These are phyloP conservation scores for Penicillium ucsense DNA, from an alignment of 495 filamentous ascomycete species.

Conservation along the genomic window DNA sequence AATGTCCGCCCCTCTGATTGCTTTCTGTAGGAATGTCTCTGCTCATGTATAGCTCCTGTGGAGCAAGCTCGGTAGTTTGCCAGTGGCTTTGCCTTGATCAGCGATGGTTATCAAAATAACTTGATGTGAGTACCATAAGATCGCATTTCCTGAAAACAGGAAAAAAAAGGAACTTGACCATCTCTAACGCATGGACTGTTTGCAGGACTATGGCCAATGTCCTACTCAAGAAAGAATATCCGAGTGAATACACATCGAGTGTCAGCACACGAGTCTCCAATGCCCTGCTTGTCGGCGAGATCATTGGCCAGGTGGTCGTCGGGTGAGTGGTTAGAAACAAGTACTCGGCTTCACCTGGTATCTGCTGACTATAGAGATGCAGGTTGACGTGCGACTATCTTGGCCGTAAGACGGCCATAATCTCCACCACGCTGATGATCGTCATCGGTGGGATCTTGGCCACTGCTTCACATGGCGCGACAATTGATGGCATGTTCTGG, in stretches of 20 bases:
- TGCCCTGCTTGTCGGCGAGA: constrained; percentile 42
- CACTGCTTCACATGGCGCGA: constrained; percentile 38
- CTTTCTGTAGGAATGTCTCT: no score
- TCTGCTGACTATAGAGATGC: neutral
- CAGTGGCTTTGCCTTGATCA: constrained; percentile 41
- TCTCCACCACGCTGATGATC: constrained; percentile 42
- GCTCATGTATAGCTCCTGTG: neutral
- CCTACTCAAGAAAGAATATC: constrained; percentile 37
- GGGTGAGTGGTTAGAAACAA: constrained; percentile 15
- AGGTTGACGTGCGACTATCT: constrained; percentile 42
- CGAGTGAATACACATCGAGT: constrained; percentile 32
- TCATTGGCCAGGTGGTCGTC: constrained; percentile 42
- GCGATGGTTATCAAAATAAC: constrained; percentile 46
- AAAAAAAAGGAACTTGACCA: no score
- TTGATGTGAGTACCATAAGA: constrained; percentile 24
- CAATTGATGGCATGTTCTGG: constrained; percentile 43
- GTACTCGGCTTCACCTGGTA: neutral
- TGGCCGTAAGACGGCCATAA: constrained; percentile 42
- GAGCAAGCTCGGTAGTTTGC: constrained; percentile 19
- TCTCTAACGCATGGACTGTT: no score
- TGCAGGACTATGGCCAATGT: constrained; percentile 43
- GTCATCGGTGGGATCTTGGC: constrained; percentile 42
- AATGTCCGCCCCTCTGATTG: neutral
- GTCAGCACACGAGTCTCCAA: constrained; percentile 44
- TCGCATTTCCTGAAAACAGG: no score